phyloP scores from a whole-genome alignment of 768 basidiomycete species.

The Trametes villosa region DNA sequence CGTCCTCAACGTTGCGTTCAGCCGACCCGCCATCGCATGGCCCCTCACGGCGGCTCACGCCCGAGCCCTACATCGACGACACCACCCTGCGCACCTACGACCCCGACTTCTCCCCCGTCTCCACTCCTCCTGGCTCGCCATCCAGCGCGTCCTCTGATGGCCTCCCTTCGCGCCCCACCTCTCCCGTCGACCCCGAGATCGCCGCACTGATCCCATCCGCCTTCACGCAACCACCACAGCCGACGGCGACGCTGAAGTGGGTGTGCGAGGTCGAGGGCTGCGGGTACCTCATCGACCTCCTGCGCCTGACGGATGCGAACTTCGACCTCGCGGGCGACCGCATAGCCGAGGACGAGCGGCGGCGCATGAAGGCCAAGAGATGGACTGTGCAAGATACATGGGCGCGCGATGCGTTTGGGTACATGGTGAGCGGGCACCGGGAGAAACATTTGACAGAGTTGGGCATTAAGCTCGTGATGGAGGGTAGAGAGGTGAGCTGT shows the following conservation, averaged over 20 bases:
- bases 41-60: neutral
- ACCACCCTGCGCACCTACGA: constrained; percentile 42
- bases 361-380: neutral
- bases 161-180: constrained; percentile 31
- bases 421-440: constrained; percentile 32
- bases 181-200: constrained; percentile 27
- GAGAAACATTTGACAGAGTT: constrained; percentile 24
- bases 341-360: constrained; percentile 5
- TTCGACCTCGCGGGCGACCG: constrained; percentile 34
- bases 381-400: constrained; percentile 24
- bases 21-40: neutral
- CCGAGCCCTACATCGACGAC: constrained; percentile 8
- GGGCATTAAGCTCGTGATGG: constrained; percentile 19
- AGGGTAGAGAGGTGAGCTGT: constrained; percentile 13
- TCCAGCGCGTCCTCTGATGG: constrained; percentile 31
- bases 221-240: constrained; percentile 39
- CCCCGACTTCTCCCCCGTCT: constrained; percentile 60
- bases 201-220: constrained; percentile 41
- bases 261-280: constrained; percentile 52
- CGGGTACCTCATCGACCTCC: constrained; percentile 49
- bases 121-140: constrained; percentile 48
- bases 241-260: constrained; percentile 53
- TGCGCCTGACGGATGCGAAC: constrained; percentile 43
- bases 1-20: neutral
- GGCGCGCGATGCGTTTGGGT: constrained; percentile 17